Base-by-base conservation (phyloP, 2,329 filamentous ascomycete species). In the Stylonectria norvegica region DNA sequence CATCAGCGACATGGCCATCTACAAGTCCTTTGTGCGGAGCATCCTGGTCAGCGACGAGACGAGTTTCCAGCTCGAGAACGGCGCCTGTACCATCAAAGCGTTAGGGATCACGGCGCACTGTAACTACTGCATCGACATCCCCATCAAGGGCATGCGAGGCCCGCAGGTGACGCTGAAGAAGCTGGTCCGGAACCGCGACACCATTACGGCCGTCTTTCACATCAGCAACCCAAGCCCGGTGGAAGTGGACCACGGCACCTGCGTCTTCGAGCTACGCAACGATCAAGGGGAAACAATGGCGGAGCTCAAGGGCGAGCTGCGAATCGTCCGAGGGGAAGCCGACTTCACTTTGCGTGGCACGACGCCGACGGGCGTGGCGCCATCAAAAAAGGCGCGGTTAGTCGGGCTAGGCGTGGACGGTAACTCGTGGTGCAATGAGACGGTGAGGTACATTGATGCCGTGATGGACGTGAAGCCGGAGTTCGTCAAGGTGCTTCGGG, bases 221-320 rank as follows among this genome's bases (percentile, higher is more conserved):
- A 40, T 64, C 23, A 36, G 42, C 14, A 66, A 62, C 45, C 49
- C 52, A 9, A 60, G 60, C 14, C 52, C 56, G 4, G 49, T 64
- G 20, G 61, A 63, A 42, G 53, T 67, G 5, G 53, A 60, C 19
- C 50, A 59, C 36, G 62, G 59, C 3, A 28, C 40, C 12, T 59
- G 58, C 37, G 39, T 49, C 14, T 66, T 66, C 19, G 59, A 63
- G 42, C 47, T 67, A 17, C 49, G 8, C 8, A 59, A 57, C 25
- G 45, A 48, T 17, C 43, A 48, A 15, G 52, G 52, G n/a, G 44
- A 57, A 25, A 40, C 46, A 7, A 27, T 64, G 22, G 58, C 57
- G 20, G 43, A 50, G 31, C 36, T 66, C 28, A 54, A 47, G 36
- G 64, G 61, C 2, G 40, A 51, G 3, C 31, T 66, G 34, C 52